These are phyloP conservation scores for Sporothrix inflata DNA, from an alignment of 2,329 filamentous ascomycete species.

Conservation along the genomic window DNA sequence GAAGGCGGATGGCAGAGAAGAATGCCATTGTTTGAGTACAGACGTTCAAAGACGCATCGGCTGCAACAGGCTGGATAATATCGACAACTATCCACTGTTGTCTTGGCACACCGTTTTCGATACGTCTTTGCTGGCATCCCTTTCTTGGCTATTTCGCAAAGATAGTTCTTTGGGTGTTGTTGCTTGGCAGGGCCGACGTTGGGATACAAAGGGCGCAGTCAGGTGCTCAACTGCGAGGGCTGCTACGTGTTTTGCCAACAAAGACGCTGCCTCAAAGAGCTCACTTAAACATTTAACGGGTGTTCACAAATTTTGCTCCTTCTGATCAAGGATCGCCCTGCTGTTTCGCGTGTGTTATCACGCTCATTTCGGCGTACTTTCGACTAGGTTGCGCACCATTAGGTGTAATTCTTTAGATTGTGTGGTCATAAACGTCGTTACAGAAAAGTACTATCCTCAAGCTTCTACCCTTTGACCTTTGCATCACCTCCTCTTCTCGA, in stretches of 20 bases:
- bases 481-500: background rate
- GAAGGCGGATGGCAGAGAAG: background rate
- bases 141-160: background rate
- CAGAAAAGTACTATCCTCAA: background rate
- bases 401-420: background rate
- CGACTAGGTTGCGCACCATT: background rate
- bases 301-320: background rate
- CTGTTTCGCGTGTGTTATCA: background rate
- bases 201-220: background rate
- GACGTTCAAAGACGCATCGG: background rate
- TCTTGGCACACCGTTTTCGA: background rate
- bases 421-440: conserved; percentile 5
- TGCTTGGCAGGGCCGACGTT: background rate
- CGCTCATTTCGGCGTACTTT: background rate
- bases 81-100: background rate
- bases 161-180: background rate
- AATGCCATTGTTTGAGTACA: background rate
- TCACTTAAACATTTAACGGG: background rate
- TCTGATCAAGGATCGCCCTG: background rate
- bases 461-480: background rate
- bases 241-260: background rate
- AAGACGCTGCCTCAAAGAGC: background rate
- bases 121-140: background rate
- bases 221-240: background rate
- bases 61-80: background rate